Conservation (phyloP, 2,329 filamentous ascomycete species). For the Venturia aucupariae region DNA sequence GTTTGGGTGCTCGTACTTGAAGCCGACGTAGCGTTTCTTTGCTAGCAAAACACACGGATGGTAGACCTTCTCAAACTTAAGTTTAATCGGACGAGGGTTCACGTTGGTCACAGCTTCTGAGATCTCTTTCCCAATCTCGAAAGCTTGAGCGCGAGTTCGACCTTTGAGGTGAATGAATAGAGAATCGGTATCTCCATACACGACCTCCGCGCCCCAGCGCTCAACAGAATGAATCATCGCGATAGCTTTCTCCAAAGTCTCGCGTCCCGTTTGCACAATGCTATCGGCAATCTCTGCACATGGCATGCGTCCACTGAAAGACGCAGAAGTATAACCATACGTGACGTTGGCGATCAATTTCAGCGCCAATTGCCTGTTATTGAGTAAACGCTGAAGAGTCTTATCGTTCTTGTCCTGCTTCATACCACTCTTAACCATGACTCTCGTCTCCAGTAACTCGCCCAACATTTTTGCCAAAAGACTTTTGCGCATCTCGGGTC, state of each 20-base stretch:
- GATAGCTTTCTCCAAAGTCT: constrained; percentile 90
- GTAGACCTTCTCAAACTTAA: constrained; percentile 98
- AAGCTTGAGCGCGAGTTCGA: constrained; percentile 77
- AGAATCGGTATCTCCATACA: constrained; percentile 96
- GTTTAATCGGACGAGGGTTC: constrained; percentile 85
- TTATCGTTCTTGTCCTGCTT: constrained; percentile 85
- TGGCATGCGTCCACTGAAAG: constrained; percentile 94
- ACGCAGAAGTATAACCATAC: constrained; percentile 94
- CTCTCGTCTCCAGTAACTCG: constrained; percentile 87
- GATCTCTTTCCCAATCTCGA: constrained; percentile 87
- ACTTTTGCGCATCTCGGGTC: constrained; percentile 76
- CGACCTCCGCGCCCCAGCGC: constrained; percentile 88
- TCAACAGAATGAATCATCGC: constrained; percentile 82
- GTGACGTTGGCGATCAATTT: constrained; percentile 98
- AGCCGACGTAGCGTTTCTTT: constrained; percentile 97
- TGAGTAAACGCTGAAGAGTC: constrained; percentile 72
- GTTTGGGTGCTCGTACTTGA: constrained; percentile 77
- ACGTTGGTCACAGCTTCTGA: constrained; percentile 75
- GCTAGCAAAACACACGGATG: constrained; percentile 88
- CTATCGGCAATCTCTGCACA: constrained; percentile 97
- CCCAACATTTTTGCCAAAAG: constrained; percentile 92
- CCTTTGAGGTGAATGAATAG: constrained; percentile 86
- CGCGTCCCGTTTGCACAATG: constrained; percentile 91
- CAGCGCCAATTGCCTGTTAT: constrained; percentile 87
- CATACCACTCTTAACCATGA: constrained; percentile 98